Base-by-base conservation (phyloP, 805 yeast genomes). In the Kodamaea sagamina region DNA sequence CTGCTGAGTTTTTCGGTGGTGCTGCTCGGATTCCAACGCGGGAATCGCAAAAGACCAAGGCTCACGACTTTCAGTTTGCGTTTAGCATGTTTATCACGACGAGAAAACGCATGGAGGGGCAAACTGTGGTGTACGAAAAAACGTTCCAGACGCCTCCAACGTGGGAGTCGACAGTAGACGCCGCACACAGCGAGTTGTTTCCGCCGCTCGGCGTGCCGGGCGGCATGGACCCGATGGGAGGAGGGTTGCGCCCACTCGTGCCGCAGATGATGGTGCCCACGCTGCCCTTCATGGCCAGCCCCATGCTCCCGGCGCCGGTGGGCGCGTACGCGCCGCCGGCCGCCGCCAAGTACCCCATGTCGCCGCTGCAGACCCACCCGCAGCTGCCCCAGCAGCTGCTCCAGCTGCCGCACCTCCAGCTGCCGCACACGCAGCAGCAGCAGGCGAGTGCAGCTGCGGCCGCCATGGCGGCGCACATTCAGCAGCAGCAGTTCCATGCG, bases 61-160 rank as follows among this genome's bases (percentile, higher is more conserved):
- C 51, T 34, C 64, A 65, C 34, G 62, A 60, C 9, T 72, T 81
- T 42, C 62, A 59, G 36, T 53, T 53, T 19, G 61, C 72, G 34
- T 83, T 83, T 63, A 81, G 75, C 56, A 64, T 82, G 50, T 77
- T 84, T 47, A 49, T 70, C 12, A 72, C 75, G 19, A 70, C 79
- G 3, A 72, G 72, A 43, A 62, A 47, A 51, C 61, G 47, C 46
- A 56, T 54, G 40, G 65, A 62, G 29, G 34, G 49, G 1, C 45
- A 57, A 3, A 60, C 65, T 10, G 52, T 62, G 6, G 49, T 52
- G 3, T 68, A 82, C 47, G 89, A 82, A 51, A 79, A 71, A 52
- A 81, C 93, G 5, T 87, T 77, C 59, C 71, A 72, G 31, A 83
- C 92, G 0, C 82, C 87, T 7, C 95, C 95, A 40, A 83, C 90